phyloP scores from a whole-genome alignment of 2,329 filamentous ascomycete genomes.

The Talaromyces sp. region DNA sequence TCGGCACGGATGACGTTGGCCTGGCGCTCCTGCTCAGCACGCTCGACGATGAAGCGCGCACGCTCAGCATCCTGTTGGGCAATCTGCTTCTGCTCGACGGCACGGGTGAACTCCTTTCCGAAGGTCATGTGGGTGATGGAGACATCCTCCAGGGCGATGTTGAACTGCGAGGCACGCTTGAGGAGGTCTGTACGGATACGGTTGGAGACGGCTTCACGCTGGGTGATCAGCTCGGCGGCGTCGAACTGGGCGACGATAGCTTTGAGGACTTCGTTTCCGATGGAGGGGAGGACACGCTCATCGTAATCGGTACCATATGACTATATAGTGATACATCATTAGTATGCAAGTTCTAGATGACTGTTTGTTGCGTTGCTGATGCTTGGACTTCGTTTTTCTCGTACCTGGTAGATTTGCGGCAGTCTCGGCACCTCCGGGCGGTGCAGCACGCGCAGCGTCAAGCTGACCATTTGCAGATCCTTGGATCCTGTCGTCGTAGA shows the following conservation, averaged over 20 bases:
- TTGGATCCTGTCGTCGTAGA: constrained; percentile 97
- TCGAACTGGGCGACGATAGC: constrained; percentile 98
- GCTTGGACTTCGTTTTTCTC: neutral
- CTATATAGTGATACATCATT: constrained; percentile 50
- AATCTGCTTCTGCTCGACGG: constrained; percentile 99
- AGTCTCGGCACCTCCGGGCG: constrained; percentile 88
- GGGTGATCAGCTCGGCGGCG: constrained; percentile 96
- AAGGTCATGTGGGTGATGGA: constrained; percentile 99
- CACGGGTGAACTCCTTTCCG: constrained; percentile 96
- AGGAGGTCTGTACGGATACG: constrained; percentile 91
- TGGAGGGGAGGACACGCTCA: constrained; percentile 95
- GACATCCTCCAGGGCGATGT: constrained; percentile 97
- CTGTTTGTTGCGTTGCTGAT: neutral
- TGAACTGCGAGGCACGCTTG: constrained; percentile 93
- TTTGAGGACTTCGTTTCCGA: constrained; percentile 99
- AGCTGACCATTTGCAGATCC: constrained; percentile 99
- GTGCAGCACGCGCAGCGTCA: constrained; percentile 94
- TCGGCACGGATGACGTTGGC: constrained; percentile 98
- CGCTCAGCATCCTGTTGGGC: constrained; percentile 98
- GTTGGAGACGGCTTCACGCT: constrained; percentile 94
- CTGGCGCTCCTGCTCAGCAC: constrained; percentile 97
- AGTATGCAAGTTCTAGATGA: neutral
- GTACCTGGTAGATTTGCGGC: constrained; percentile 97
- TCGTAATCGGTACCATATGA: constrained; percentile 98
- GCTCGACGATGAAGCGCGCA: constrained; percentile 96